Base-by-base conservation (phyloP, 306 rosid species). In the Gynostemma pentaphyllum region DNA sequence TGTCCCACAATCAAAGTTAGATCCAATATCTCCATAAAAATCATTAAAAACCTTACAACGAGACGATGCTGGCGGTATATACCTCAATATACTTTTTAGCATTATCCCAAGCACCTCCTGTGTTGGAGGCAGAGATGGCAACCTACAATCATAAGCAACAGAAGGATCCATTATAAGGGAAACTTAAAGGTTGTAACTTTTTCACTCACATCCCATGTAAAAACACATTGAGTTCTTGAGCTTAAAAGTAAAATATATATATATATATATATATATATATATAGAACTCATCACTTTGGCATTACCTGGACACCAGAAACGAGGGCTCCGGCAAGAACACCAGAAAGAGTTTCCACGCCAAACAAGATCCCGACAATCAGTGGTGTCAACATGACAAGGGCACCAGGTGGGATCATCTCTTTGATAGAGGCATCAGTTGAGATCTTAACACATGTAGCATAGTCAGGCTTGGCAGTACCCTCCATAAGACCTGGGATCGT, bases 81-180 rank as follows among this genome's bases (percentile, higher is more conserved):
- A 84, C 99, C 99, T 94, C 97, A 12, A 94, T 94, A 64, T 88
- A 94, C 69, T 94, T 94, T 83, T 86, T 94, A 75, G 95, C 99
- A 37, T 88, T 94, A 66, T 94, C 99, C 97, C 99, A 94, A 44
- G 99, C 99, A 73, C 99, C 99, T 47, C 99, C 95, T 3, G 99
- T 88, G 94, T 94, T 94, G 69, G 99, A 94, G 46, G 99, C 97
- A 60, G 99, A 88, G 75, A 94, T 94, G 5, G 99, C 97, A 64
- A 94, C 68, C 99, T 94, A 74, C 54, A 44, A 18, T 19, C 21
- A 30, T 28, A 11, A 2, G 11, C 5, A 5, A 42, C 21, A 16
- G 10, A 29, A 45, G 42, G 49, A 53, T 62, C 24, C 52, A 76
- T 69, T 56, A 32, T 45, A 39, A 55, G 28, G 63, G 44, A 19